Base-by-base conservation (phyloP, 2,329 filamentous ascomycete species). In the Talaromyces sp. region DNA sequence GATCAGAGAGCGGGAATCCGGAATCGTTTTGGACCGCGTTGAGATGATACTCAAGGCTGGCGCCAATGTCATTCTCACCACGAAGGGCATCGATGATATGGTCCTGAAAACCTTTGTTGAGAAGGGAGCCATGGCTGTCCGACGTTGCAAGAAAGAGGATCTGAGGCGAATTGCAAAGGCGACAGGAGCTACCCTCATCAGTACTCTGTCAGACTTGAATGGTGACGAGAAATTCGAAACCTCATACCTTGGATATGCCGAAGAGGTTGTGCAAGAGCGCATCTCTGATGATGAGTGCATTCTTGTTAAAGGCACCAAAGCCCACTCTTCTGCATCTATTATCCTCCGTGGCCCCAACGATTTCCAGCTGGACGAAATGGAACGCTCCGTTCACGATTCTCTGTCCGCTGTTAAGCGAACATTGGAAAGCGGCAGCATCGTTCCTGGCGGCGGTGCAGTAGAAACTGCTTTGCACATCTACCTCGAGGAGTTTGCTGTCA, bases 381-480 rank as follows among this genome's bases (percentile, higher is more conserved):
- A 99, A 83, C 90, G 95, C 66, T 98, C 95, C 1, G 87, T 99
- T 19, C 95, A 99, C 80, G 95, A 99, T 78, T 96, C 93, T 14
- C 84, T 99, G 53, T 97, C 91, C 67, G 95, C 95, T 53, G 93
- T 99, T 65, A 99, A 99, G 87, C 87, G 95, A 68, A 97, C 95
- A 3, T 83, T 99, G 8, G 95, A 99, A 81, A 96, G 91, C 72
- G 95, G 95, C 70, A 93, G 90, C 78, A 96, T 99, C 66, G 95
- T 99, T 43, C 95, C 95, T 17, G 95, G 95, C 66, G 95, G 95
- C 66, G 95, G 93, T 73, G 95, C 95, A 50, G 93, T 97, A 24
- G 95, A 99, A 82, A 98, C 95, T n/a, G 95, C 95, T 55, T 85
- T 99, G 66, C 95, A 98, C 81, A 99, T 99, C 74, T 99, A 98